These are phyloP conservation scores for Aspergillus terreus DNA, from an alignment of 2,329 filamentous ascomycete genomes.

Conservation along the genomic window DNA sequence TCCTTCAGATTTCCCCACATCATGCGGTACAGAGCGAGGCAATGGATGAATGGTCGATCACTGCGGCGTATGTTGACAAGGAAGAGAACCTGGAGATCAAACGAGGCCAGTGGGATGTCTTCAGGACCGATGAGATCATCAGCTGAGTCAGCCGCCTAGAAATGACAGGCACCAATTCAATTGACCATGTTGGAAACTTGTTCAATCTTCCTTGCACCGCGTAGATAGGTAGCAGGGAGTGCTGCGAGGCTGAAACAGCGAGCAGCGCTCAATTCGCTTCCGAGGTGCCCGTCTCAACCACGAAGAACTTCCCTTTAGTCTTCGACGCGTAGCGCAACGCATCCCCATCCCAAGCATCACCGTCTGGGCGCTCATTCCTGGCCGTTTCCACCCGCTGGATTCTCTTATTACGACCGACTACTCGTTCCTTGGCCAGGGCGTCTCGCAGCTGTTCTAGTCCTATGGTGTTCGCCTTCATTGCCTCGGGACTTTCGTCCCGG, in stretches of 20 bases:
- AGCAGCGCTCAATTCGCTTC: conserved; percentile 2
- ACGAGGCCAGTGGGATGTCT: conserved; percentile 2
- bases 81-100: conserved; percentile 1
- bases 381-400: conserved; percentile 41
- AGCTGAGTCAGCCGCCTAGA: conserved; percentile 21
- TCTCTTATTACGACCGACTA: conserved; percentile 41
- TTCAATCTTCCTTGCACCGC: too few relatives aligned
- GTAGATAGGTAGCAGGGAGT: not conserved
- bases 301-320: conserved; percentile 69
- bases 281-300: conserved; percentile 55
- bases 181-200: too few relatives aligned
- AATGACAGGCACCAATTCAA: not conserved
- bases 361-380: conserved; percentile 35
- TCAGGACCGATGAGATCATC: conserved; percentile 14
- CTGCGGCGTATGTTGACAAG: not conserved
- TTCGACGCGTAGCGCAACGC: conserved; percentile 63
- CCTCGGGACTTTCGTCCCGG: conserved; percentile 61
- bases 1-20: conserved; percentile 35
- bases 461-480: conserved; percentile 37
- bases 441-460: conserved; percentile 34
- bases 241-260: not conserved
- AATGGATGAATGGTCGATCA: not conserved
- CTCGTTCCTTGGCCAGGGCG: conserved; percentile 38
- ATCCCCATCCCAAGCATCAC: conserved; percentile 64
- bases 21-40: not conserved